phyloP scores from a whole-genome alignment of 495 filamentous ascomycete genomes.

The Neurospora discreta region DNA sequence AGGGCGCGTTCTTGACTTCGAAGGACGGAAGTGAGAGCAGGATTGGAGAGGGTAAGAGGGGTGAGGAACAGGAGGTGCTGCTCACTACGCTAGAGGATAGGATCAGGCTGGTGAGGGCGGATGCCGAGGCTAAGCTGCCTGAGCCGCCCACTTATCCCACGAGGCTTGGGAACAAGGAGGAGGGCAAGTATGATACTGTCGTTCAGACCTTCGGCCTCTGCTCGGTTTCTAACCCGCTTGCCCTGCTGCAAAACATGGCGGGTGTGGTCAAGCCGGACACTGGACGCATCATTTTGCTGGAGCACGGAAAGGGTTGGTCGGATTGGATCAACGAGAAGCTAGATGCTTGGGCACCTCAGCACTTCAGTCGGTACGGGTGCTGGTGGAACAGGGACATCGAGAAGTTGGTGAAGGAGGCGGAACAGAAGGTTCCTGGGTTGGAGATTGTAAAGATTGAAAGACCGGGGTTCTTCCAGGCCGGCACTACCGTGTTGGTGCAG shows the following conservation, averaged over 20 bases:
- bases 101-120: constrained; percentile 28
- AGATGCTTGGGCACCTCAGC: constrained; percentile 63
- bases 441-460: constrained; percentile 60
- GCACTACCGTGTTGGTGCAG: constrained; percentile 46
- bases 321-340: constrained; percentile 67
- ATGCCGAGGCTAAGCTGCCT: constrained; percentile 25
- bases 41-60: neutral
- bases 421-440: constrained; percentile 56
- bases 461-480: constrained; percentile 54
- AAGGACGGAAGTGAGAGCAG: neutral
- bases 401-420: constrained; percentile 47
- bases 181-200: constrained; percentile 62
- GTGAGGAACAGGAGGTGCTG: constrained; percentile 9
- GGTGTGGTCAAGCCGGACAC: constrained; percentile 36
- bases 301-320: constrained; percentile 77
- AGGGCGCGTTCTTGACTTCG: constrained; percentile 9
- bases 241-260: constrained; percentile 51
- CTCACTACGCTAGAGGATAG: constrained; percentile 23
- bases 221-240: constrained; percentile 64
- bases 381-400: constrained; percentile 97
- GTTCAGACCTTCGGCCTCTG: constrained; percentile 92
- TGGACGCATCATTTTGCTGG: constrained; percentile 73
- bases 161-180: neutral
- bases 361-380: constrained; percentile 81
- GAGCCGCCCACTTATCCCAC: constrained; percentile 6